Evolutionary conservation across 176 grass and related monocot species (phyloP).

Genomic region (Avena sativa): DNA sequence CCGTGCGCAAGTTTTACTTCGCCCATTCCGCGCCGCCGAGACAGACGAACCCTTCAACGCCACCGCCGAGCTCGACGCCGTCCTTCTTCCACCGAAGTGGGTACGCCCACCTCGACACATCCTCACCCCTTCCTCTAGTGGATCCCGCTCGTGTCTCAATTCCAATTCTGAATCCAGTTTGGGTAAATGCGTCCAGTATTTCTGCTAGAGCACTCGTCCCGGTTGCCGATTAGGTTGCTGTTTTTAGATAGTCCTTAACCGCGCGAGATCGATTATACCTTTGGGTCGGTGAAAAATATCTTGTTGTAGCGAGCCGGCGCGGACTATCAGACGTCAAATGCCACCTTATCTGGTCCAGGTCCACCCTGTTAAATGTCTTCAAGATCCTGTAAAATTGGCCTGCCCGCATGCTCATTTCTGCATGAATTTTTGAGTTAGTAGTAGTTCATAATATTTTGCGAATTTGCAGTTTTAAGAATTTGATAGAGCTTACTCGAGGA

Average conservation of each 20-base stretch:
- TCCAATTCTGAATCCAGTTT: not conserved
- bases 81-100: not conserved
- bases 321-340: not conserved
- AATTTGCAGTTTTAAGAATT: not conserved
- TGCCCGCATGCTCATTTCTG: not conserved
- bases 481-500: not conserved
- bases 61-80: conserved; percentile 4
- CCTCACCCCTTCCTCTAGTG: not conserved
- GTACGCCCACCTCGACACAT: conserved; percentile 2
- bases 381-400: not conserved
- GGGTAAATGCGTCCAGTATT: not conserved
- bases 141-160: not conserved
- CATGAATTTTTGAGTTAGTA: not conserved
- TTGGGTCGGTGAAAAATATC: not conserved
- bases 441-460: not conserved
- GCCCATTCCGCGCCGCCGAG: not conserved
- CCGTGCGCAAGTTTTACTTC: not conserved
- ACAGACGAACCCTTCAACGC: not conserved
- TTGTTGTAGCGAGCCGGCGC: not conserved
- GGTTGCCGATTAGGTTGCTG: not conserved
- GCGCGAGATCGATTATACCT: not conserved
- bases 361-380: not conserved
- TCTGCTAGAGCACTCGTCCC: not conserved
- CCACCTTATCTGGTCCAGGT: not conserved
- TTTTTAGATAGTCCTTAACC: not conserved